phyloP scores from a whole-genome alignment of 1,139 yeast genomes.

The Taphrina sp. region DNA sequence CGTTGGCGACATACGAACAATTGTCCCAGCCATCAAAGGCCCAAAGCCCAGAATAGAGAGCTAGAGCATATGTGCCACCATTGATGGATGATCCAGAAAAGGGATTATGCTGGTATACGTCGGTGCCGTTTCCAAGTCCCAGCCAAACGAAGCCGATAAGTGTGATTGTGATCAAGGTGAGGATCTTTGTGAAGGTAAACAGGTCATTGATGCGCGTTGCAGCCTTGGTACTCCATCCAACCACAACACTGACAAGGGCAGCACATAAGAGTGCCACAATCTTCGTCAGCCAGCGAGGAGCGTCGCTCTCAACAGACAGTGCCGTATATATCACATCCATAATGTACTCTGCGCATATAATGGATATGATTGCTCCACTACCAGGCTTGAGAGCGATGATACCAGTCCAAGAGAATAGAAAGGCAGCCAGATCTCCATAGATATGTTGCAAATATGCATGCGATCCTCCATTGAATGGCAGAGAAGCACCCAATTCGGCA shows the following conservation, averaged over 20 bases:
- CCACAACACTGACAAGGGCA: conserved; percentile 9
- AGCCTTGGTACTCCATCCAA: conserved; percentile 40
- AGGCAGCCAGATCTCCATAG: conserved; percentile 47
- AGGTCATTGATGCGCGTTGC: conserved; percentile 46
- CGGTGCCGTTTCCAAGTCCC: conserved; percentile 40
- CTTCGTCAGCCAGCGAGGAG: conserved; percentile 21
- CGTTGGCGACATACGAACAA: conserved; percentile 28
- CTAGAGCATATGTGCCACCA: conserved; percentile 46
- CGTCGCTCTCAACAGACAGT: conserved; percentile 14
- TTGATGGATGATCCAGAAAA: conserved; percentile 43
- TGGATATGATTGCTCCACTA: conserved; percentile 47
- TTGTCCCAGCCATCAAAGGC: conserved; percentile 53
- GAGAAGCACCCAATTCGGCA: conserved; percentile 48
- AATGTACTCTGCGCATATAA: conserved; percentile 48
- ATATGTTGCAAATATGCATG: conserved; percentile 48
- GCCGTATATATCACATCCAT: conserved; percentile 37
- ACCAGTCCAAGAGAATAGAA: conserved; percentile 49
- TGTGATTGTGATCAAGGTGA: conserved; percentile 43
- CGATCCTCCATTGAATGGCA: conserved; percentile 49
- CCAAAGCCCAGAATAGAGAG: conserved; percentile 50
- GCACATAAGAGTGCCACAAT: conserved; percentile 41
- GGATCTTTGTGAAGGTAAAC: conserved; percentile 45
- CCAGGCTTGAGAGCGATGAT: conserved; percentile 48
- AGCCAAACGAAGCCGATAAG: conserved; percentile 44
- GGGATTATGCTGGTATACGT: conserved; percentile 38